A percentile compares a stretch with the other conserved stretches of the same genome.
These are phyloP conservation scores for Rickenella mellea DNA, from an alignment of 768 basidiomycete genomes.

Conservation along the genomic window DNA sequence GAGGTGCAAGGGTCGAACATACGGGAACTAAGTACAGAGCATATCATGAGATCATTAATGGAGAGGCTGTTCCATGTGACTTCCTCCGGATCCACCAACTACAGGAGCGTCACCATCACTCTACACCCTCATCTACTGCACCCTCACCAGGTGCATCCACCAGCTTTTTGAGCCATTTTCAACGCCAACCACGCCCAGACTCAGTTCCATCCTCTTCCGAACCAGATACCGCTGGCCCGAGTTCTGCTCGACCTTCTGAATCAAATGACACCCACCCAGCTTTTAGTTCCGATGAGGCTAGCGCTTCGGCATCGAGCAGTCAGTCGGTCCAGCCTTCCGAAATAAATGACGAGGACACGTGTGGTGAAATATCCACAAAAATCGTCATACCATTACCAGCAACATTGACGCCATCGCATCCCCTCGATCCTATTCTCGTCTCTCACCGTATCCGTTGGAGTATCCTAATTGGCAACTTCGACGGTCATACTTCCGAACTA, in stretches of 20 bases:
- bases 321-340: neutral
- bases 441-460: slow-evolving; percentile 76
- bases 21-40: slow-evolving; percentile 49
- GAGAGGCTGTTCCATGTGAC: slow-evolving; percentile 35
- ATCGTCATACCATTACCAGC: slow-evolving; percentile 42
- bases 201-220: neutral
- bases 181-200: slow-evolving; percentile 8
- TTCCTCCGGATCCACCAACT: slow-evolving; percentile 9
- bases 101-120: slow-evolving; percentile 3
- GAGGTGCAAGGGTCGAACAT: slow-evolving; percentile 48
- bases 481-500: slow-evolving; percentile 91
- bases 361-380: slow-evolving; percentile 25
- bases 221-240: neutral
- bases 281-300: neutral
- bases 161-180: neutral
- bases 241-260: neutral
- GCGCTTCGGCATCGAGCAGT: neutral
- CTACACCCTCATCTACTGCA: slow-evolving; percentile 2
- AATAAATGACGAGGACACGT: neutral
- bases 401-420: slow-evolving; percentile 58
- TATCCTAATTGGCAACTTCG: slow-evolving; percentile 72
- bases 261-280: too few species aligned
- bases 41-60: slow-evolving; percentile 61
- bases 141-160: slow-evolving; percentile 5
- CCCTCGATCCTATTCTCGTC: slow-evolving; percentile 65